Conservation (phyloP, 148 eudicot species). For the Chenopodium album region DNA sequence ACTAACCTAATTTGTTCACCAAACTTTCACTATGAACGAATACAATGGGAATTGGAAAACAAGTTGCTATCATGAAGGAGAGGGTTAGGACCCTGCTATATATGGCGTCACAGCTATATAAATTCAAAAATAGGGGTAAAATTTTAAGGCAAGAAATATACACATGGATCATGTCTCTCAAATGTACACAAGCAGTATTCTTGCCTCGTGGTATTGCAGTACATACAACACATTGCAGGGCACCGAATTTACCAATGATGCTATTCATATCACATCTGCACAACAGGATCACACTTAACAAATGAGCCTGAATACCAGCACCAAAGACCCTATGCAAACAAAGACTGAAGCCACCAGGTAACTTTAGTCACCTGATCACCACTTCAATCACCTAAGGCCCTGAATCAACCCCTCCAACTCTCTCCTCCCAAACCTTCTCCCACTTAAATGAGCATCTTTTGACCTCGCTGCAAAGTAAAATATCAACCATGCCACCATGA, state of each 20-base stretch:
- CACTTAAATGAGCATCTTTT: slow-evolving; percentile 58
- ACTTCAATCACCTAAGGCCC: slow-evolving; percentile 41
- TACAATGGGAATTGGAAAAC: slow-evolving; percentile 12
- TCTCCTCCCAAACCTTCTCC: slow-evolving; percentile 77
- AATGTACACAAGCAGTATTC: slow-evolving; percentile 23
- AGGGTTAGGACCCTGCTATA: slow-evolving; percentile 14
- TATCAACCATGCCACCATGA: slow-evolving; percentile 83
- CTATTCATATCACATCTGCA: slow-evolving; percentile 17
- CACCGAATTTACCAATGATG: slow-evolving; percentile 22
- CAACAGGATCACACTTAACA: slow-evolving; percentile 19
- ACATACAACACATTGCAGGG: slow-evolving; percentile 33
- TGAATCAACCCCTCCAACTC: slow-evolving; percentile 72
- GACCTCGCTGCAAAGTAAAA: slow-evolving; percentile 69
- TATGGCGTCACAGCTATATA: slow-evolving; percentile 22
- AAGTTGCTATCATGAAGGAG: slow-evolving; percentile 2
- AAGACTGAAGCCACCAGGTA: slow-evolving; percentile 22
- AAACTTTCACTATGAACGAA: slow-evolving; percentile 12
- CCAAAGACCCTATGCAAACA: slow-evolving; percentile 14
- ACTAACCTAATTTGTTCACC: neutral
- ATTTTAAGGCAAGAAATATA: slow-evolving; percentile 30
- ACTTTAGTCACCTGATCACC: slow-evolving; percentile 26
- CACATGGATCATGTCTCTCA: slow-evolving; percentile 28
- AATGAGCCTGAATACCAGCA: slow-evolving; percentile 17
- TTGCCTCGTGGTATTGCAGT: slow-evolving; percentile 26
- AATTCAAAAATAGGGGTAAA: slow-evolving; percentile 23